phyloP scores from a whole-genome alignment of 805 yeast genomes.

The Cyberlindnera mycetangii region DNA sequence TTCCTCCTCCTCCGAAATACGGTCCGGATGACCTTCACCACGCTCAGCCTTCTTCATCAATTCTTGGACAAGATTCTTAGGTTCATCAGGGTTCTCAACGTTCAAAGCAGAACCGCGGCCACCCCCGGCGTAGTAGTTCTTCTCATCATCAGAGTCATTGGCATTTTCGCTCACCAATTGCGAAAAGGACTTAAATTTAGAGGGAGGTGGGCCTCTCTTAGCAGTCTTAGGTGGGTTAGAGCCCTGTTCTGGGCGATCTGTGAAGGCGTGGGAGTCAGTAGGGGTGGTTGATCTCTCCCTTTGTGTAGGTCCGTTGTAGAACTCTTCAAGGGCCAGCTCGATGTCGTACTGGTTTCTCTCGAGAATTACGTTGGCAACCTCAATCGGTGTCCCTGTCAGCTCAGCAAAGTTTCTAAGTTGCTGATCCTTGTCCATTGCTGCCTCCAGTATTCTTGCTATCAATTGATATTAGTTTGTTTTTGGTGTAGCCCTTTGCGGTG shows the following conservation, averaged over 20 bases:
- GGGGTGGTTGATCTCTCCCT: conserved; percentile 5
- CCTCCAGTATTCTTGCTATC: background rate
- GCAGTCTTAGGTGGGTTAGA: conserved; percentile 1
- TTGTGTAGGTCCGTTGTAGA: conserved; percentile 26
- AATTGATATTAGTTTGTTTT: no score
- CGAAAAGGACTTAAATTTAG: conserved; percentile 39
- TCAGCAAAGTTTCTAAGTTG: conserved; percentile 17
- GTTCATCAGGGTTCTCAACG: conserved; percentile 63
- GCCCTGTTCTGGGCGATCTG: conserved; percentile 12
- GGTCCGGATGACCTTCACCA: conserved; percentile 44
- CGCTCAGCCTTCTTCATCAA: conserved; percentile 66
- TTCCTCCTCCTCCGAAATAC: conserved; percentile 19
- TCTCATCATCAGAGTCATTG: conserved; percentile 49
- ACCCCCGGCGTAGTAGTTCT: conserved; percentile 63
- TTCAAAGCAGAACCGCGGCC: conserved; percentile 75
- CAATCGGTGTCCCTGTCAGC: conserved; percentile 21
- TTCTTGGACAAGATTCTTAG: conserved; percentile 46
- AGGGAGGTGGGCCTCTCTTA: conserved; percentile 6
- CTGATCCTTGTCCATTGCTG: conserved; percentile 11
- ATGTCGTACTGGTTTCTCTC: conserved; percentile 30
- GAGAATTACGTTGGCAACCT: conserved; percentile 22
- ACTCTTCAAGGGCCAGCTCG: conserved; percentile 32
- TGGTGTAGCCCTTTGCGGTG: no score
- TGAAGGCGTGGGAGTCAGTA: conserved; percentile 1
- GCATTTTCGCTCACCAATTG: conserved; percentile 38